Base-by-base conservation (phyloP, 345 rosid genomes). In the Populus tremula region DNA sequence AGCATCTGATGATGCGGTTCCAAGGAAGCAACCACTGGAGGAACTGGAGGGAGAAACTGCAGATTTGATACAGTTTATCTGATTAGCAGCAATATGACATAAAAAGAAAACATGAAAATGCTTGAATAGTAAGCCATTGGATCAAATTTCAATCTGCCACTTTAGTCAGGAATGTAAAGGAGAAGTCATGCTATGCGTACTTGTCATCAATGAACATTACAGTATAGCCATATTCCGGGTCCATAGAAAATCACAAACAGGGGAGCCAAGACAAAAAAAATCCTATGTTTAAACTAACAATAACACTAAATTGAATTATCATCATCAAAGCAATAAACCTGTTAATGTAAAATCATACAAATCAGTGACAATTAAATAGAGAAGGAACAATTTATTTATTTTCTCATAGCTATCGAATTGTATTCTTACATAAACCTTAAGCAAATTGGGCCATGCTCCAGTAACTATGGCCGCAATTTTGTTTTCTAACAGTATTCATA, bases 1-100 rank as follows among this genome's bases (percentile, higher is more conserved):
- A 80, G 80, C 86, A 86, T 84, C 67, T 79, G 81, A 82, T 96
- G 99, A 82, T 91, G 85, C 0, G 90, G 91, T 80, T 86, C 84
- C 76, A 96, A 84, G 70, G 80, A 47, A 79, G 81, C 90, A 64
- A 88, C 82, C 62, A 96, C 91, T 62, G 87, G 82, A 67, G 93
- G 97, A 76, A 96, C 99, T 70, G 84, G 92, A 67, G 99, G 97
- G 45, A 96, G 96, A 62, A 65, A 86, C 98, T 94, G 84, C 81
- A 79, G 64, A 68, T 70, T 71, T 63, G 17, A 38, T 20, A 45
- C 8, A 67, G n/a, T 39, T 23, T 36, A 74, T 50, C 13, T 50
- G 62, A 23, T 81, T 10, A 72, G 59, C 13, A 54, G 59, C 13
- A 54, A 20, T 67, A 41, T 53, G 61, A 41, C 23, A 38, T 25